A percentile compares a stretch with the other conserved stretches of the same genome.
Evolutionary conservation across 139 green algal species (phyloP).

Genomic region (Chlamydomonas sp.): DNA sequence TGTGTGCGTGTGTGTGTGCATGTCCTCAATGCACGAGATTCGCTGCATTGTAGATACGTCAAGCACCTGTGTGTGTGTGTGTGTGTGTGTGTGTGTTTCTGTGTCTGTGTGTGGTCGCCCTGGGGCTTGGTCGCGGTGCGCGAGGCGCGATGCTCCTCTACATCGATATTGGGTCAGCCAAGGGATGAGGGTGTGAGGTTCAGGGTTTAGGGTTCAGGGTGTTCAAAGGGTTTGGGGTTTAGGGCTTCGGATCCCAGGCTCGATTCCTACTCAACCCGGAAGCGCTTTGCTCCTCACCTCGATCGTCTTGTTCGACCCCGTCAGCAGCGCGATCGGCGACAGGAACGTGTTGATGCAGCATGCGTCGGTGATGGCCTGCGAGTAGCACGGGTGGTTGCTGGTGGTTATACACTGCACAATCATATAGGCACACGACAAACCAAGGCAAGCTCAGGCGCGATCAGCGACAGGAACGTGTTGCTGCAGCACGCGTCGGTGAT

Average conservation of each 20-base stretch:
- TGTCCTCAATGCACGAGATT: slow-evolving; percentile 16
- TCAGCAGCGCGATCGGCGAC: slow-evolving; percentile 36
- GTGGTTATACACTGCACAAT: no score
- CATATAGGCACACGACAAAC: no score
- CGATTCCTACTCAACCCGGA: no score
- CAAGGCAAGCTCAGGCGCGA: no score
- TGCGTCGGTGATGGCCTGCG: slow-evolving; percentile 28
- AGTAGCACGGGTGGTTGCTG: no score
- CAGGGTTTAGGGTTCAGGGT: no score
- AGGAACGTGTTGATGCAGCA: slow-evolving; percentile 39
- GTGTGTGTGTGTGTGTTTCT: slow-evolving; percentile 15
- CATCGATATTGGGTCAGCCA: no score
- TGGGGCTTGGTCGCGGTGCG: not conserved
- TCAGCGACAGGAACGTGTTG: slow-evolving; percentile 44
- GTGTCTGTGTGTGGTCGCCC: slow-evolving; percentile 24
- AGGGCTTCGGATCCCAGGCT: no score
- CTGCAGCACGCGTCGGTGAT: slow-evolving; percentile 25
- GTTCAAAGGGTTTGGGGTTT: no score
- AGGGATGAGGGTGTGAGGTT: no score
- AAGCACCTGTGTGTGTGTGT: slow-evolving; percentile 41
- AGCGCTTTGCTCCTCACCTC: no score
- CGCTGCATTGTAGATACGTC: slow-evolving; percentile 31
- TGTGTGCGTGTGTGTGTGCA: slow-evolving; percentile 23
- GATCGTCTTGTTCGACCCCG: slow-evolving; percentile 38
- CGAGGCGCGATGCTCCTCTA: slow-evolving; percentile 13